Evolutionary conservation across 192 early-diverging fungal genomes (phyloP), one percentile per base, ranked within the genome.

Genomic region (Lobulomyces angularis): DNA sequence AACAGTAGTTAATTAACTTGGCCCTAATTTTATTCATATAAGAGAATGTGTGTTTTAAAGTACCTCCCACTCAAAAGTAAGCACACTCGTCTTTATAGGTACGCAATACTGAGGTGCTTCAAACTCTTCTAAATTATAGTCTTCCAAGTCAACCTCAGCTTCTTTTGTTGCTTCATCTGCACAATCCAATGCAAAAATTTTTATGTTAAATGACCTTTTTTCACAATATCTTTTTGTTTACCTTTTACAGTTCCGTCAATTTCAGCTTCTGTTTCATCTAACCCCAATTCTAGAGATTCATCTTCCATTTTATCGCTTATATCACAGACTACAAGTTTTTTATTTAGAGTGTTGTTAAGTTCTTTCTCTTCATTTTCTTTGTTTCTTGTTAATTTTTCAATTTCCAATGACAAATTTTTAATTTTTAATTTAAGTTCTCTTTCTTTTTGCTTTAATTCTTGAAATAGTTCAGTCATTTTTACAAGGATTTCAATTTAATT

Each of bases 51-150:
- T 8, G 9, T 11, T 12, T 25, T 12, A 36, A 17, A 4, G 28
- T 37, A 64, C 66, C 48, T 79, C 71, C 88, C 89, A 96, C 43
- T 96, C 91, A 79, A 90, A 96, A 36, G 78, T 84, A 74, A 86
- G 79, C 23, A 96, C 91, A 61, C 92, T 86, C 18, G 91, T 84
- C 52, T 90, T 90, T 48, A 92, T 90, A 9, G 89, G 88, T 16
- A 91, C 75, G 56, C 86, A 90, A 87, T 86, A 90, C 47, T 89
- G 12, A 27, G 16, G 12, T 5, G 87, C 87, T 49, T 81, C 75
- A 55, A 86, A 90, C 44, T 87, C 83, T 53, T 79, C 80, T 62
- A 83, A 44, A 35, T 78, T 69, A 37, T 69, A 40, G 14, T 46
- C 38, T 46, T 21, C 27, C 4, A 18, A 17, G 8, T 11, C 12